Evolutionary conservation across 2,329 filamentous ascomycete genomes (phyloP), one percentile per base, ranked within the genome.

Genomic region (Scleromitrula shiraiana): DNA sequence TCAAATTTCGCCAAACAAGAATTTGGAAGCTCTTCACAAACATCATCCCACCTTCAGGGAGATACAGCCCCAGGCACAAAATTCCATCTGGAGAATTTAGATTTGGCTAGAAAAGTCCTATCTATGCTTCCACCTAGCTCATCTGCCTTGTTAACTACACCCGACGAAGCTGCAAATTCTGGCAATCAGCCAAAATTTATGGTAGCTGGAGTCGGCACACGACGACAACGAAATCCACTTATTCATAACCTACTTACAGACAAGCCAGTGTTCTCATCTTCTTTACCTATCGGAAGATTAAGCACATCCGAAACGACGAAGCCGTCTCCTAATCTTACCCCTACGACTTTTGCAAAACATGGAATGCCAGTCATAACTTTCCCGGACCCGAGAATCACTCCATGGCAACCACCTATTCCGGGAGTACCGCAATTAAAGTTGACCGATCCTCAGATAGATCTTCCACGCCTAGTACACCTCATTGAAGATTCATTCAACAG

Each of bases 201-300:
- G 42, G 56, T 60, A 17, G 53, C 55, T 20, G 57, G 59, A 41
- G 71, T 80, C 50, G 71, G 71, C 49, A 80, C 76, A 45, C 72
- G 76, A 64, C 69, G 75, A 65, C 76, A 80, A 49, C 51, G 59
- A 46, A 98, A 98, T 59, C 89, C 90, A 0, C 72, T 98, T 1
- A 93, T 98, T 38, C 89, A 98, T 67, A 97, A 96, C 59, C 78
- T 98, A 1, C 76, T 98, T 8, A 98, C 93, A 2, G 93, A 98
- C 67, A 94, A 95, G 61, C 91, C 93, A 0, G 78, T 90, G 12
- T 85, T 89, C 55, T 97, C 93, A 1, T 93, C 93, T 1, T 98
- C 93, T 0, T 72, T 98, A 0, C 93, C 93, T 0, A 74, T 82
- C 6, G 78, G 82, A 33, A 76, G 86, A 41, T 75, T 88, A 26